Percentiles rank a stretch among this genome's conserved stretches.
These are phyloP conservation scores for Triticum timopheevii DNA, from an alignment of 176 grass and related monocot species.

Conservation along the genomic window DNA sequence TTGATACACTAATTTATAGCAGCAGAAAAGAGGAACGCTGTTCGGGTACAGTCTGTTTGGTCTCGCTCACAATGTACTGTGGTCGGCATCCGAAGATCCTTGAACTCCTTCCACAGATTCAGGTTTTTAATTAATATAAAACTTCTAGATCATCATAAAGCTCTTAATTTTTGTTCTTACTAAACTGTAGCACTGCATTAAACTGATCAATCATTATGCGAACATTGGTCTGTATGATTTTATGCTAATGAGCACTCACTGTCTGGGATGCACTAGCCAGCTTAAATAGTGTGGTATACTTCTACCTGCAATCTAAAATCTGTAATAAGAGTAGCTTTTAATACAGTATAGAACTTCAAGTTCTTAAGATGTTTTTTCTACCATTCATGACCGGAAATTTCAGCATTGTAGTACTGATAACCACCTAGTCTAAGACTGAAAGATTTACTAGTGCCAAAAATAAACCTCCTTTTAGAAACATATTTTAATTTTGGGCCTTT, in stretches of 20 bases:
- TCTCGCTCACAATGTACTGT: slow-evolving; percentile 93
- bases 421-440: neutral
- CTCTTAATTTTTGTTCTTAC: neutral
- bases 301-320: neutral
- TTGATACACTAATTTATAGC: slow-evolving; percentile 82
- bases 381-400: neutral
- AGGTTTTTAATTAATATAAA: slow-evolving; percentile 47
- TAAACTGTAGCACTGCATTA: slow-evolving; percentile 8
- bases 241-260: neutral
- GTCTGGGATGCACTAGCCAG: neutral
- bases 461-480: neutral
- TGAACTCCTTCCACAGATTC: slow-evolving; percentile 87
- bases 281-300: slow-evolving; percentile 5
- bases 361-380: slow-evolving; percentile 1
- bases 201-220: neutral
- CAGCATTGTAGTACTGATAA: slow-evolving; percentile 16
- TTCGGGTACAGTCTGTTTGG: slow-evolving; percentile 91
- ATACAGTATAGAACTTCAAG: slow-evolving; percentile 24
- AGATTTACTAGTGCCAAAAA: neutral
- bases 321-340: neutral
- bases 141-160: slow-evolving; percentile 15
- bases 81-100: slow-evolving; percentile 86
- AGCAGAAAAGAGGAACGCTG: slow-evolving; percentile 95
- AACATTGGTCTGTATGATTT: neutral
- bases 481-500: neutral